Evolutionary conservation across 2,329 filamentous ascomycete genomes (phyloP), one percentile per base, ranked within the genome.

Genomic region (Phyllosticta citribraziliensis): DNA sequence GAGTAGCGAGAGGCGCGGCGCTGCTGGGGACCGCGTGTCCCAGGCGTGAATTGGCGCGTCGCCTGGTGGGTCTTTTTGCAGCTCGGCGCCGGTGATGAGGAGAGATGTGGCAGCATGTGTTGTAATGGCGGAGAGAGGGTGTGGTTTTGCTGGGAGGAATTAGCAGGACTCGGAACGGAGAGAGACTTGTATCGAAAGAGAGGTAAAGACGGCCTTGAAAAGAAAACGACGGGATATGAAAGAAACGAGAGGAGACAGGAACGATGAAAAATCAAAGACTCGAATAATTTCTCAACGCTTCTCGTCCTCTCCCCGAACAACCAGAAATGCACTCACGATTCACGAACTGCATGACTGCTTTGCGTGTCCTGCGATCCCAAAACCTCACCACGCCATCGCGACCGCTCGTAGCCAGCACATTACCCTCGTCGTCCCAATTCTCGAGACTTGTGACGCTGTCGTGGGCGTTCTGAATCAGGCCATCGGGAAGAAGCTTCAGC

Each of bases 41-140:
- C 72, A 76, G 12, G 74, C 66, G 58, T 72, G 72, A 52, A 76
- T 70, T 17, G 72, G 72, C 4, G 73, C 73, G 24, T 70, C 70
- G 50, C 67, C 68, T 12, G 72, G 66, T 0, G 86, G 82, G 51
- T 83, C 82, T 30, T 74, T 75, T 57, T 74, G 74, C 47, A 89
- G 78, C 68, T 93, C 89, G 0, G 88, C 91, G 33, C 89, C 89
- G 8, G 85, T 84, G 22, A 86, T 88, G 19, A 93, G 75, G 3
- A 84, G 79, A 66, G 85, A 82, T 14, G 80, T 80, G 11, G 74
- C 69, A 10, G 78, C 72, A 55, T 80, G 82, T 65, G 85, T 80
- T 1, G 87, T 86, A 55, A 93, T 75, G 14, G 88, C 86, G 12
- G 87, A 76, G 17, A 93, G 79, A 11, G 85, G 75, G 4, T 78